Percentiles rank a stretch among this genome's conserved stretches.
phyloP scores from a whole-genome alignment of 768 basidiomycete species.

The Boletus speciosus region DNA sequence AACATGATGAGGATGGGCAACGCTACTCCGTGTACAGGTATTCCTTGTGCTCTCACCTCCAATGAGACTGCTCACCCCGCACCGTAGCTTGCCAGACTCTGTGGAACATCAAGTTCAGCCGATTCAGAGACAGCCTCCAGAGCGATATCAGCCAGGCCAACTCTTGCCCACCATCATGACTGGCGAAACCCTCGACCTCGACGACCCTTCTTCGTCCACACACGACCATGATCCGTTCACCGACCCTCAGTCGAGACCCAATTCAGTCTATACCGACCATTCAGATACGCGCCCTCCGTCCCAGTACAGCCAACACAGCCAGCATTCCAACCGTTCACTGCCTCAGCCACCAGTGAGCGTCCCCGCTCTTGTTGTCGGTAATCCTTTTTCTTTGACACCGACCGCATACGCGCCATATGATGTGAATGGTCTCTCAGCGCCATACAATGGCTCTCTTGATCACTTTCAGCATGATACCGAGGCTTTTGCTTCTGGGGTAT shows the following conservation, averaged over 20 bases:
- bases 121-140: slow-evolving; percentile 13
- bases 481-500: slow-evolving; percentile 64
- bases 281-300: slow-evolving; percentile 27
- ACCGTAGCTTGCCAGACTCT: slow-evolving; percentile 8
- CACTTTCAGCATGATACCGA: slow-evolving; percentile 65
- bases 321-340: slow-evolving; percentile 27
- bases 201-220: slow-evolving; percentile 30
- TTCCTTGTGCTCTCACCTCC: not conserved
- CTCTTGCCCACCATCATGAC: slow-evolving; percentile 59
- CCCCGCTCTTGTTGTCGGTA: slow-evolving; percentile 18
- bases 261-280: slow-evolving; percentile 25
- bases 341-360: slow-evolving; percentile 22
- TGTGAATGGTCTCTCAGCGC: slow-evolving; percentile 31
- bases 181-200: slow-evolving; percentile 59
- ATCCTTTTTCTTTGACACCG: slow-evolving; percentile 22
- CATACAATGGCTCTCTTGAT: slow-evolving; percentile 38
- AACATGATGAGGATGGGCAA: not conserved
- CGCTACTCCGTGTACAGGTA: slow-evolving; percentile 6
- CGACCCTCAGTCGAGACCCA: slow-evolving; percentile 27
- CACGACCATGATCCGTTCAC: slow-evolving; percentile 32
- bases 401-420: slow-evolving; percentile 6
- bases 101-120: not conserved
- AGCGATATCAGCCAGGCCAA: slow-evolving; percentile 60
- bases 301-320: slow-evolving; percentile 40
- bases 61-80: not conserved